Conservation (phyloP, 2,329 filamentous ascomycete genomes). For the Venturiaceae sp. region DNA sequence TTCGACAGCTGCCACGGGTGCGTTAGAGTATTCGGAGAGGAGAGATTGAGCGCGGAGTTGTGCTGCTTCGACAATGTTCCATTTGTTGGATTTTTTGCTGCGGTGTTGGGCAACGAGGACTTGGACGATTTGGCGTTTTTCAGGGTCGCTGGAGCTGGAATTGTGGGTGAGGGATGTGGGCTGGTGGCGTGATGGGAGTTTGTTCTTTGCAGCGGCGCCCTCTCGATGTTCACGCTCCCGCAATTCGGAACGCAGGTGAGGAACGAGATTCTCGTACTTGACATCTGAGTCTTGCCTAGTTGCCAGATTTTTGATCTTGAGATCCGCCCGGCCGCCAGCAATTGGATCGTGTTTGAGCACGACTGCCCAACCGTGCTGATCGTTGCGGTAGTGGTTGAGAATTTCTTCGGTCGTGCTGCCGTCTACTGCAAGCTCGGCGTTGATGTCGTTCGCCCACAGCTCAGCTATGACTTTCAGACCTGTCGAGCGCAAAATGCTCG, state of each 20-base stretch:
- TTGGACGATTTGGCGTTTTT: constrained; percentile 53
- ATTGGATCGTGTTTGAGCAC: constrained; percentile 67
- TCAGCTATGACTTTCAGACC: constrained; percentile 69
- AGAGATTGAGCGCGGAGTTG: constrained; percentile 48
- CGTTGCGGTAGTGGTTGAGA: constrained; percentile 64
- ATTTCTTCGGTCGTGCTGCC: constrained; percentile 72
- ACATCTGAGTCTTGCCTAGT: constrained; percentile 72
- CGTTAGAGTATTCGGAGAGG: constrained; percentile 61
- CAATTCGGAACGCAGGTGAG: constrained; percentile 72
- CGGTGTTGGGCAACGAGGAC: constrained; percentile 75
- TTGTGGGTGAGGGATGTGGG: no score
- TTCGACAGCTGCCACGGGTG: constrained; percentile 80
- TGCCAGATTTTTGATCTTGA: constrained; percentile 72
- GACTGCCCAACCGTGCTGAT: constrained; percentile 76
- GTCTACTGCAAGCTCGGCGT: constrained; percentile 77
- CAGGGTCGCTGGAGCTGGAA: constrained; percentile 5
- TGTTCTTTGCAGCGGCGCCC: constrained; percentile 25
- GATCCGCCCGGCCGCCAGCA: constrained; percentile 39
- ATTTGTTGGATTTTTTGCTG: constrained; percentile 86
- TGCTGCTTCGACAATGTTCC: constrained; percentile 75
- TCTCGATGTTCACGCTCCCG: constrained; percentile 65
- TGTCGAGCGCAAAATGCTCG: constrained; percentile 60
- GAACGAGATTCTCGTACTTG: constrained; percentile 59
- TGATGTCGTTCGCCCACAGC: constrained; percentile 77
- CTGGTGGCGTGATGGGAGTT: constrained; percentile 18